Percentiles rank a stretch among this genome's conserved stretches.
Evolutionary conservation across 768 basidiomycete species (phyloP).

Genomic region (Boletus rubroflammeus): DNA sequence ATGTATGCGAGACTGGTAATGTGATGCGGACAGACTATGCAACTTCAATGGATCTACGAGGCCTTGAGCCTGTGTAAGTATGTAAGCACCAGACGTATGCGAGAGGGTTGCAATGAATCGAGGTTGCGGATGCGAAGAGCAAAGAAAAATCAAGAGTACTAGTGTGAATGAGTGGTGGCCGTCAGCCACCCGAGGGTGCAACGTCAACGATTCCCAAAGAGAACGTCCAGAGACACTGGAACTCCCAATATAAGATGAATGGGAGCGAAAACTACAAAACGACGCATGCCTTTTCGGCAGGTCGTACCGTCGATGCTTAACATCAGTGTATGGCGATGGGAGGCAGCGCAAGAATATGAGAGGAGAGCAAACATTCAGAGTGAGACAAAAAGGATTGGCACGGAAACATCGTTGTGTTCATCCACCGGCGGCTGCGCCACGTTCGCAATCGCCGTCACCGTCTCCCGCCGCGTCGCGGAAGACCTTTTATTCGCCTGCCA

Average conservation of each 20-base stretch:
- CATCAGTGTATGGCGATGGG: slow-evolving; percentile 16
- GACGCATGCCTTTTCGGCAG: slow-evolving; percentile 7
- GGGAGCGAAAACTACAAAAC: slow-evolving; percentile 3
- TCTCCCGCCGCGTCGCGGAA: slow-evolving; percentile 43
- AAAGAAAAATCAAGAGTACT: slow-evolving; percentile 10
- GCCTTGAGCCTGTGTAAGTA: slow-evolving; percentile 36
- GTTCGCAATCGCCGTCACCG: slow-evolving; percentile 16
- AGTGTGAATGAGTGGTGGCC: slow-evolving; percentile 19
- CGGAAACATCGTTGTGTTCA: slow-evolving; percentile 6
- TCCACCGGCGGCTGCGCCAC: slow-evolving; percentile 12
- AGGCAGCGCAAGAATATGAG: slow-evolving; percentile 22
- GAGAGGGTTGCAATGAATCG: slow-evolving; percentile 9
- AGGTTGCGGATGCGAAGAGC: not conserved
- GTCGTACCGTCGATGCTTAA: slow-evolving; percentile 21
- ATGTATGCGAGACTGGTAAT: slow-evolving; percentile 23
- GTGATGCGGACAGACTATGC: slow-evolving; percentile 16
- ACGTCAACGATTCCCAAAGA: slow-evolving; percentile 15
- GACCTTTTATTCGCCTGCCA: slow-evolving; percentile 49
- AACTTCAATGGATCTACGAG: slow-evolving; percentile 25
- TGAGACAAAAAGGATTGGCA: slow-evolving; percentile 2
- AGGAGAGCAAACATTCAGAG: slow-evolving; percentile 9
- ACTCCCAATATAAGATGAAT: slow-evolving; percentile 8
- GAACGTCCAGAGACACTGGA: slow-evolving; percentile 8
- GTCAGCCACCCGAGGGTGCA: slow-evolving; percentile 28
- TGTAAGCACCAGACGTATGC: slow-evolving; percentile 19